These are phyloP conservation scores for Hordeum pubiflorum DNA, from an alignment of 202 grass and related monocot genomes.

Conservation along the genomic window DNA sequence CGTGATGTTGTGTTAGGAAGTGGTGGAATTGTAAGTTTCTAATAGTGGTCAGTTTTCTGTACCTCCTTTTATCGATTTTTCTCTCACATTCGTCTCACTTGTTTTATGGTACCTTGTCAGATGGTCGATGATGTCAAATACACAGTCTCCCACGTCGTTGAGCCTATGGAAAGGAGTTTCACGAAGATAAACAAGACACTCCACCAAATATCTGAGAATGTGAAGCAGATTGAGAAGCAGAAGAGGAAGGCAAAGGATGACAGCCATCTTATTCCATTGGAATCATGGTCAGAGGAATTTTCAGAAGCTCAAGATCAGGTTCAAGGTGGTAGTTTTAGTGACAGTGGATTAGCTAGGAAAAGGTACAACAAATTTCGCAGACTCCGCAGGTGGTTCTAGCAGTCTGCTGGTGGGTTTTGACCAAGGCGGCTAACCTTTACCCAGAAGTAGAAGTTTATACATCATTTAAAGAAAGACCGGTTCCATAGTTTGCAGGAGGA, in stretches of 20 bases:
- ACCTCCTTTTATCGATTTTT: neutral
- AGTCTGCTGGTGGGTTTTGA: conserved; percentile 15
- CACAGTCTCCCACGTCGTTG: conserved; percentile 85
- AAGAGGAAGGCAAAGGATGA: conserved; percentile 92
- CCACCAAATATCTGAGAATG: conserved; percentile 89
- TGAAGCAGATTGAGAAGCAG: conserved; percentile 74
- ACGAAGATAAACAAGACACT: conserved; percentile 71
- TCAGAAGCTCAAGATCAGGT: conserved; percentile 56
- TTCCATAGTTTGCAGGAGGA: conserved; percentile 25
- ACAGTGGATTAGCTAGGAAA: conserved; percentile 60
- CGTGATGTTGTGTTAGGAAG: conserved; percentile 88
- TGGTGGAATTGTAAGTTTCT: conserved; percentile 78
- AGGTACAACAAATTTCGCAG: conserved; percentile 40
- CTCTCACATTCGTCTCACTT: neutral
- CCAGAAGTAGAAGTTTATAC: conserved; percentile 21
- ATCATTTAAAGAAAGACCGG: neutral
- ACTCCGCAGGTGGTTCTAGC: conserved; percentile 50
- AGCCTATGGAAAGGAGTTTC: conserved; percentile 80
- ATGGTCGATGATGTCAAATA: conserved; percentile 96
- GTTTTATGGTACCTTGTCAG: conserved; percentile 33
- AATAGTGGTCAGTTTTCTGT: neutral
- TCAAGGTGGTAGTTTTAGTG: conserved; percentile 69
- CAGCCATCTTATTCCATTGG: conserved; percentile 69
- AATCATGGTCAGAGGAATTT: conserved; percentile 79
- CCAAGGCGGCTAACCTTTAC: conserved; percentile 23